Evolutionary conservation across 257 asterid species (phyloP), one percentile per base, ranked within the genome.

Genomic region (Oldenlandia corymbosa): DNA sequence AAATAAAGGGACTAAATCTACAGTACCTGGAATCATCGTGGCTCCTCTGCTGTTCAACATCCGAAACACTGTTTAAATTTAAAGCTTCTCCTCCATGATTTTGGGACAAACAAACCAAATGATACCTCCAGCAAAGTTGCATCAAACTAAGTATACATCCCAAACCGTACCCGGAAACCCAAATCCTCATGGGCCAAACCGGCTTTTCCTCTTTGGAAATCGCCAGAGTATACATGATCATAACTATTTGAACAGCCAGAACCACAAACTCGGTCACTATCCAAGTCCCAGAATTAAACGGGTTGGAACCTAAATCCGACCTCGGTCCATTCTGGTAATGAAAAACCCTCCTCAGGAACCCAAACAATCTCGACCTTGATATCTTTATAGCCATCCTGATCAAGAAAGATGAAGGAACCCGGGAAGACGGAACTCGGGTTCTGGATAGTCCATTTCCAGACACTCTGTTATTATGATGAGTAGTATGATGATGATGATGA

Each of bases 181-280:
- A 92, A 21, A 89, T 58, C 69, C 97, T 78, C 96, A 92, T 89
- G 14, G 95, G 99, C 97, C 97, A 92, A 69, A 87, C 83, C 7
- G 97, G 97, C 14, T 75, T 87, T 69, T 92, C 99, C 52, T 23
- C 75, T 69, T 70, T 76, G 48, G 99, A 75, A n/a, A 80, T 63
- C 26, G 75, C 52, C 57, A 92, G 61, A 31, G 88, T 79, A 58
- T 78, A 78, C 7, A 66, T 46, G 7, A 81, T 71, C 57, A 75
- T 21, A 30, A 68, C 49, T 58, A 87, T 76, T 65, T 92, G 99
- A 60, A 85, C 74, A 27, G 51, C 75, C 68, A 84, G 73, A 12
- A 80, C 77, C 9, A 84, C 26, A 46, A 80, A 75, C 60, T 92
- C 99, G 78, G 83, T 76, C 41, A 82, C 26, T 85, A 92, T 85